Percentiles rank a stretch among this genome's conserved stretches.
These are phyloP conservation scores for Chaetoscypha palmicola DNA, from an alignment of 2,329 filamentous ascomycete genomes.

Conservation along the genomic window DNA sequence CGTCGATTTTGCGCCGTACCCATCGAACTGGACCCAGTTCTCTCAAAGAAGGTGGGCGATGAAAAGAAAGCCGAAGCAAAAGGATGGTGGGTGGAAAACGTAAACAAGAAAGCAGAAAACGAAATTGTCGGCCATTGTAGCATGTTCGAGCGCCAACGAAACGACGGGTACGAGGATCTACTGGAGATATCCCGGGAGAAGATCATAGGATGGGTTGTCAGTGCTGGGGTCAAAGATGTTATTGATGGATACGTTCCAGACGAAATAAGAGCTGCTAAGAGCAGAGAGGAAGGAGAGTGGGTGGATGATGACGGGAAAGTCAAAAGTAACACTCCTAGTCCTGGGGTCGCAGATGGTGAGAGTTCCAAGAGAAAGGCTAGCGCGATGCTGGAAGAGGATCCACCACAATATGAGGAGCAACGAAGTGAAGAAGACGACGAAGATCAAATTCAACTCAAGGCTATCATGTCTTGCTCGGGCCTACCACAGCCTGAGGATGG, in stretches of 20 bases:
- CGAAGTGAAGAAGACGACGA: slow-evolving; percentile 3
- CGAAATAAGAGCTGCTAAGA: slow-evolving; percentile 11
- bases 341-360: slow-evolving; percentile 7
- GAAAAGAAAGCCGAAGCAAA: slow-evolving; percentile 3
- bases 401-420: slow-evolving; percentile 2
- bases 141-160: slow-evolving; percentile 25
- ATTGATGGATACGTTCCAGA: slow-evolving; percentile 19
- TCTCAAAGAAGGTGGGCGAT: slow-evolving; percentile 8
- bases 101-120: slow-evolving; percentile 20
- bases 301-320: slow-evolving; percentile 25
- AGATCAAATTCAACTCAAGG: slow-evolving; percentile 22
- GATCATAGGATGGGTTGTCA: slow-evolving; percentile 17
- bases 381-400: slow-evolving; percentile 6
- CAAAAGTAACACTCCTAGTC: neutral
- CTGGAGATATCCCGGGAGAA: slow-evolving; percentile 11
- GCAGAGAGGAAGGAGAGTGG: slow-evolving; percentile 13
- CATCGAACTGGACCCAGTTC: neutral
- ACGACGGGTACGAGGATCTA: slow-evolving; percentile 20
- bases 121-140: slow-evolving; percentile 26
- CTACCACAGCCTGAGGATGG: slow-evolving; percentile 21
- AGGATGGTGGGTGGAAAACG: slow-evolving; percentile 16
- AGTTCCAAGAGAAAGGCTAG: slow-evolving; percentile 20
- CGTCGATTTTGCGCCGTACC: slow-evolving; percentile 76
- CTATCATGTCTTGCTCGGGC: slow-evolving; percentile 17
- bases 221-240: slow-evolving; percentile 14